phyloP scores from a whole-genome alignment of 2,329 filamentous ascomycete genomes.

The Cercospora berteroae region DNA sequence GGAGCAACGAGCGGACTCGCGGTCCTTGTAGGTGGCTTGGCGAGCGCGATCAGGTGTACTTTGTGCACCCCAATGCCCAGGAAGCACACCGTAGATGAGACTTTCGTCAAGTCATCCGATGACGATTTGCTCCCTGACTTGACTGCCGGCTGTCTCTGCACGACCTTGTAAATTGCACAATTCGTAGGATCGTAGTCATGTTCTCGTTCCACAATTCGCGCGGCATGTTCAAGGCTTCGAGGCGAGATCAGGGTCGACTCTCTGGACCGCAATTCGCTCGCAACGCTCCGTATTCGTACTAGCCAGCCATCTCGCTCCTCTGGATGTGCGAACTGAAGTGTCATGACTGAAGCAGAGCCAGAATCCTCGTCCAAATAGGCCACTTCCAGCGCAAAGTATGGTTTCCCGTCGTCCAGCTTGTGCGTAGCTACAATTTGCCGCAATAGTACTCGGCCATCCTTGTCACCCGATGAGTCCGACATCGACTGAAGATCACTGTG shows the following conservation, averaged over 20 bases:
- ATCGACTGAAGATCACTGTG: slow-evolving; percentile 59
- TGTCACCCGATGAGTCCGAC: slow-evolving; percentile 52
- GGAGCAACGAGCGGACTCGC: slow-evolving; percentile 55
- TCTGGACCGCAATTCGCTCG: slow-evolving; percentile 54
- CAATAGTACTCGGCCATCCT: slow-evolving; percentile 59
- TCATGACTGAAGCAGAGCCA: slow-evolving; percentile 60
- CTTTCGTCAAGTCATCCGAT: slow-evolving; percentile 64
- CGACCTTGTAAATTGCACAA: slow-evolving; percentile 68
- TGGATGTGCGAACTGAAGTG: slow-evolving; percentile 62
- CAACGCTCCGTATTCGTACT: slow-evolving; percentile 59
- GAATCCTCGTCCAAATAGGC: slow-evolving; percentile 66
- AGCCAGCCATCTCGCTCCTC: slow-evolving; percentile 67
- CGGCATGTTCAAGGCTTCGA: slow-evolving; percentile 62
- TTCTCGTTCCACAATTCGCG: slow-evolving; percentile 62
- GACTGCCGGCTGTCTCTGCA: slow-evolving; percentile 56
- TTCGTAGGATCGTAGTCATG: slow-evolving; percentile 66
- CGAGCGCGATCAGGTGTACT: slow-evolving; percentile 42
- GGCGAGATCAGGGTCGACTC: slow-evolving; percentile 55
- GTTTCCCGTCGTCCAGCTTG: slow-evolving; percentile 64
- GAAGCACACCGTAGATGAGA: slow-evolving; percentile 64
- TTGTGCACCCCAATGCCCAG: slow-evolving; percentile 68
- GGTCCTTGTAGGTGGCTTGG: slow-evolving; percentile 39
- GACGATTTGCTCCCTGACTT: slow-evolving; percentile 59
- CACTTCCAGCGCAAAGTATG: slow-evolving; percentile 66
- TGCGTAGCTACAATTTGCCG: slow-evolving; percentile 67